Conservation (phyloP, 2,329 filamentous ascomycete genomes). For the Ascosphaera acerosa region DNA sequence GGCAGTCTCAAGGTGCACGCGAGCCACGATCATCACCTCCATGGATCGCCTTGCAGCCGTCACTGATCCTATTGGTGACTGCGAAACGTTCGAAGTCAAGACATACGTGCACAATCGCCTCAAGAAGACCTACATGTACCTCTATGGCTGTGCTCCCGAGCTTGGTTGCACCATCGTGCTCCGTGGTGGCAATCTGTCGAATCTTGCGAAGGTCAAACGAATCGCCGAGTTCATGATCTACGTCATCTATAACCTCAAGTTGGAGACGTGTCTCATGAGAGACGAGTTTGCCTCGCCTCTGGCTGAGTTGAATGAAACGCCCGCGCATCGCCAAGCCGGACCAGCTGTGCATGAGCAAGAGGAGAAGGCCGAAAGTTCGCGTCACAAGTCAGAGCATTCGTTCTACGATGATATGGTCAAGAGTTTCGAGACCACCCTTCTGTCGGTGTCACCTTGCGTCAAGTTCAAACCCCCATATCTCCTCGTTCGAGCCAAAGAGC, state of each 20-base stretch:
- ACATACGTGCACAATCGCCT: slow-evolving; percentile 68
- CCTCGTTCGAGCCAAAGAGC: slow-evolving; percentile 71
- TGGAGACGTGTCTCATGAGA: slow-evolving; percentile 81
- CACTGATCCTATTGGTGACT: slow-evolving; percentile 49
- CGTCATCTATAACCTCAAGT: slow-evolving; percentile 88
- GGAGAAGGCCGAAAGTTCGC: slow-evolving; percentile 30
- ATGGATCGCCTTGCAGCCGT: slow-evolving; percentile 73
- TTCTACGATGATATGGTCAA: slow-evolving; percentile 91
- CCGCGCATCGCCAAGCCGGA: not conserved
- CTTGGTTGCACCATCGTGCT: slow-evolving; percentile 88
- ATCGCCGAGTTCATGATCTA: slow-evolving; percentile 99
- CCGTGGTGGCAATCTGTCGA: slow-evolving; percentile 47
- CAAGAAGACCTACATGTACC: slow-evolving; percentile 88
- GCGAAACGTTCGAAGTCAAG: slow-evolving; percentile 77
- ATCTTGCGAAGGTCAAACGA: slow-evolving; percentile 57
- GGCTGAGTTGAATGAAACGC: slow-evolving; percentile 6
- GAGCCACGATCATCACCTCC: slow-evolving; percentile 79
- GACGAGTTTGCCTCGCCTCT: slow-evolving; percentile 67
- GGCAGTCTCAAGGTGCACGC: slow-evolving; percentile 75
- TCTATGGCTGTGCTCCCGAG: slow-evolving; percentile 71
- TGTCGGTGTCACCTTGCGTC: slow-evolving; percentile 90
- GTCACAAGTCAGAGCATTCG: slow-evolving; percentile 62
- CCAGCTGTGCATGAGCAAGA: too few species aligned
- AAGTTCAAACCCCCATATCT: slow-evolving; percentile 87
- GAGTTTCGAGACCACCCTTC: slow-evolving; percentile 73